Conservation (phyloP, 495 filamentous ascomycete genomes). For the Pyrenula aspistea region DNA sequence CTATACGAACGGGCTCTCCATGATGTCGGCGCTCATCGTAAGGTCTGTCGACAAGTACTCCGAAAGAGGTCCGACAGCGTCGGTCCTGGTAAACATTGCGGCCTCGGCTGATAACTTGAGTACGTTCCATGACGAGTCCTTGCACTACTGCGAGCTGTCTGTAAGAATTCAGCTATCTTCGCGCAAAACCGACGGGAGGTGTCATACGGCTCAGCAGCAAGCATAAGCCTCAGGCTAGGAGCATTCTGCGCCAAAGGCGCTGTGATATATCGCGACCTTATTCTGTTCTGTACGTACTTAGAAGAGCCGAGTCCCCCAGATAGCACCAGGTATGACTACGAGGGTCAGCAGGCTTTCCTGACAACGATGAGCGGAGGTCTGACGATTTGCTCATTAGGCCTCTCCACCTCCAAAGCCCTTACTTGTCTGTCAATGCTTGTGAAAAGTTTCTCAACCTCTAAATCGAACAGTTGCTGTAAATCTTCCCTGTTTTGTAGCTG, state of each 20-base stretch:
- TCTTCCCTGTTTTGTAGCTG: too few species aligned
- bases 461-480: too few species aligned
- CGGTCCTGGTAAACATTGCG: slow-evolving; percentile 29
- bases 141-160: slow-evolving; percentile 43
- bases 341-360: too few species aligned
- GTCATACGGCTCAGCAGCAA: slow-evolving; percentile 37
- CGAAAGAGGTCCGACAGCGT: slow-evolving; percentile 42
- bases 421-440: too few species aligned
- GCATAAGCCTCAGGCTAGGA: slow-evolving; percentile 27
- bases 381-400: too few species aligned
- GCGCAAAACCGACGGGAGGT: not conserved
- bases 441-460: too few species aligned
- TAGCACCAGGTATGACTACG: slow-evolving; percentile 23
- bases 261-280: slow-evolving; percentile 11
- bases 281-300: slow-evolving; percentile 17
- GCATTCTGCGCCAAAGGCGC: slow-evolving; percentile 16
- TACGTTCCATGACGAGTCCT: slow-evolving; percentile 41
- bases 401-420: too few species aligned
- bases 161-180: not conserved
- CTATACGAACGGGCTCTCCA: slow-evolving; percentile 24
- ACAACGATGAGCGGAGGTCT: too few species aligned
- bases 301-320: slow-evolving; percentile 24
- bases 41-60: slow-evolving; percentile 31
- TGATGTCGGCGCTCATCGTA: slow-evolving; percentile 33
- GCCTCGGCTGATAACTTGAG: slow-evolving; percentile 31